Evolutionary conservation across 176 grass and related monocot genomes (phyloP).

Genomic region (Pharus latifolius): DNA sequence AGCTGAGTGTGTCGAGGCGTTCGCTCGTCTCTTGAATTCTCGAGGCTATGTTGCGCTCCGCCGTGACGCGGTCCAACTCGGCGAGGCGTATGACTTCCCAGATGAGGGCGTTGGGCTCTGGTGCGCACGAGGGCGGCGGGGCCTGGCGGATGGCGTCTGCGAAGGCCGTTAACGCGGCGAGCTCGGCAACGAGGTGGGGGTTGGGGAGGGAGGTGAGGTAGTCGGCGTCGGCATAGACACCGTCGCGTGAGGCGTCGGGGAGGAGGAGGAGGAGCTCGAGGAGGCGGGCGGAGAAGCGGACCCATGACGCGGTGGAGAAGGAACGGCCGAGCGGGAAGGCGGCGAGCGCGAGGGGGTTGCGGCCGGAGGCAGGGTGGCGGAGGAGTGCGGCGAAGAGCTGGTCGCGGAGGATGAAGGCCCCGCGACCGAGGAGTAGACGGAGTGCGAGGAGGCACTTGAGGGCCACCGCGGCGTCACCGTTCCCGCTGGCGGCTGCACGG

Average conservation of each 20-base stretch:
- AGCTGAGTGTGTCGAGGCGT: constrained; percentile 47
- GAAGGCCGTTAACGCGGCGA: constrained; percentile 39
- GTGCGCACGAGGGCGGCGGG: constrained; percentile 18
- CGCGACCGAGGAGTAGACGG: constrained; percentile 41
- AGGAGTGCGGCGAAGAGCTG: constrained; percentile 49
- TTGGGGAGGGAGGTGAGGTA: constrained; percentile 38
- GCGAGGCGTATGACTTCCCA: constrained; percentile 41
- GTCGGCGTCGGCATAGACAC: constrained; percentile 26
- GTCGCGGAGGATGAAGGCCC: constrained; percentile 82
- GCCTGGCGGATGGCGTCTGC: constrained; percentile 31
- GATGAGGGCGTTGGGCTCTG: constrained; percentile 31
- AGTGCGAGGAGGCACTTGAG: constrained; percentile 75
- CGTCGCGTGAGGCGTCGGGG: constrained; percentile 9
- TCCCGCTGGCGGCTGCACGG: constrained; percentile 24
- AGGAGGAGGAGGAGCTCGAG: constrained; percentile 71
- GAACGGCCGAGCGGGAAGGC: constrained; percentile 52
- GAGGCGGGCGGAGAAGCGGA: constrained; percentile 64
- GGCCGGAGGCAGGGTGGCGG: constrained; percentile 58
- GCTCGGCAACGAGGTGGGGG: constrained; percentile 31
- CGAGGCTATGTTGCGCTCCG: constrained; percentile 36
- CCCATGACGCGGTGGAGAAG: constrained; percentile 56
- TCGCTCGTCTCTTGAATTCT: constrained; percentile 45
- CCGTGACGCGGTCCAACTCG: constrained; percentile 46
- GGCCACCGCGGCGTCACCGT: constrained; percentile 50
- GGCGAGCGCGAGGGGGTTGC: constrained; percentile 77